Evolutionary conservation across 2,329 filamentous ascomycete species (phyloP), one percentile per base, ranked within the genome.

Genomic region (Lachnellula hyalina): DNA sequence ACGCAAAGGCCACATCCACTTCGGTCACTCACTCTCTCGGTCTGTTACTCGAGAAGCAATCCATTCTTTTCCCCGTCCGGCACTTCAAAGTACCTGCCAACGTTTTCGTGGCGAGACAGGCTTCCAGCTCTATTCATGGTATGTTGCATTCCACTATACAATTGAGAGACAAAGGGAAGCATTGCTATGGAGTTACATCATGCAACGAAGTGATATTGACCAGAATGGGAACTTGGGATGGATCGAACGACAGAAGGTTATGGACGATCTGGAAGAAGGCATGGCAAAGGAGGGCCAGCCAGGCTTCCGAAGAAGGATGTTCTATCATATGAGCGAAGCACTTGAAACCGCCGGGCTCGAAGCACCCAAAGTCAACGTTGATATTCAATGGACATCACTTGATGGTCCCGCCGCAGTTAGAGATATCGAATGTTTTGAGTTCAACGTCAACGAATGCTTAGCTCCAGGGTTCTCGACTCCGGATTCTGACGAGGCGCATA

Each of bases 111-210:
- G 73, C 21, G 73, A 75, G 57, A 71, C 69, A 2, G 66, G 66
- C 1, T 75, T 72, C 54, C 73, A 76, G 63, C 66, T 75, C 1
- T 75, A 74, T 54, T 72, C 72, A 1, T 75, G 74, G 73, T 75
- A 68, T 55, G 68, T 68, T 0, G 61, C 67, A 15, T 75, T 75
- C 58, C 74, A 76, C 59, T 75, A 75, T 60, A 72, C 68, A 14
- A 75, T 75, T 50, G 73, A 75, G 60, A 61, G 73, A 23, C 73
- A 74, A 52, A 65, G 73, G 2, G 73, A 75, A 56, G 73, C 70
- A 5, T 61, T 75, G 19, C 63, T 75, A 14, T 75, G 73, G 72
- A 73, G 71, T 36, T 74, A 73, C 52, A 65, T 75, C 50, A 72
- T 73, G 68, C 63, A 71, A 7, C 68, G 71, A 6, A 69, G 66